Conservation (phyloP, 306 rosid genomes). For the Astragalus glycyphyllos region DNA sequence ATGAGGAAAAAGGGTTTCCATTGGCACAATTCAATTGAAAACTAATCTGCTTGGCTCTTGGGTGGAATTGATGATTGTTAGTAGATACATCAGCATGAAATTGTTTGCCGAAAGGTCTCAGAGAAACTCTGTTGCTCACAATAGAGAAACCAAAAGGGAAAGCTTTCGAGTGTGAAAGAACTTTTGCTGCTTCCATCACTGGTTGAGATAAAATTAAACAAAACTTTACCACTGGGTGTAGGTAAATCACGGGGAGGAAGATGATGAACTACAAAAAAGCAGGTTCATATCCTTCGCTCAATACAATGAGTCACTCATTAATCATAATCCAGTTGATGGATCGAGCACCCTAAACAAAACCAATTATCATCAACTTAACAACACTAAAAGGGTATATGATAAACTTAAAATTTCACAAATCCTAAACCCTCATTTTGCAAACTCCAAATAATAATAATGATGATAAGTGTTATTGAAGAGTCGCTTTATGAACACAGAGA, state of each 20-base stretch:
- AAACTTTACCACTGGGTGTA: neutral
- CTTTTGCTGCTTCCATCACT: conserved; percentile 67
- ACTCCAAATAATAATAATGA: neutral
- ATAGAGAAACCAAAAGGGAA: conserved; percentile 50
- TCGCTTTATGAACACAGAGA: neutral
- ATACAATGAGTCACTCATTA: conserved; percentile 28
- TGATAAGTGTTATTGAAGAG: neutral
- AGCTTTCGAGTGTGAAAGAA: conserved; percentile 55
- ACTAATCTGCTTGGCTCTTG: conserved; percentile 41
- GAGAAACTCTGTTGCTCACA: conserved; percentile 50
- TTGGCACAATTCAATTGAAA: conserved; percentile 41
- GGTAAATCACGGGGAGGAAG: neutral
- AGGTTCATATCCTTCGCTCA: conserved; percentile 30
- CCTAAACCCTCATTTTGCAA: conserved; percentile 15
- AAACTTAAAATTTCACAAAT: conserved; percentile 6
- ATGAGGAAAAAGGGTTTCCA: conserved; percentile 33
- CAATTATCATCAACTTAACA: conserved; percentile 8
- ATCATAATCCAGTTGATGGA: conserved; percentile 4
- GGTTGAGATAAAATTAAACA: conserved; percentile 3
- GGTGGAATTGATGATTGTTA: conserved; percentile 39
- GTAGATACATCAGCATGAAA: conserved; percentile 33
- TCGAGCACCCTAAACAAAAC: conserved; percentile 31
- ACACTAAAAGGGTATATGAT: neutral
- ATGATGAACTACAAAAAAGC: conserved; percentile 8
- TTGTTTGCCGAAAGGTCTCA: conserved; percentile 67